Evolutionary conservation across 768 basidiomycete species (phyloP).

Genomic region (Collybia sp.): DNA sequence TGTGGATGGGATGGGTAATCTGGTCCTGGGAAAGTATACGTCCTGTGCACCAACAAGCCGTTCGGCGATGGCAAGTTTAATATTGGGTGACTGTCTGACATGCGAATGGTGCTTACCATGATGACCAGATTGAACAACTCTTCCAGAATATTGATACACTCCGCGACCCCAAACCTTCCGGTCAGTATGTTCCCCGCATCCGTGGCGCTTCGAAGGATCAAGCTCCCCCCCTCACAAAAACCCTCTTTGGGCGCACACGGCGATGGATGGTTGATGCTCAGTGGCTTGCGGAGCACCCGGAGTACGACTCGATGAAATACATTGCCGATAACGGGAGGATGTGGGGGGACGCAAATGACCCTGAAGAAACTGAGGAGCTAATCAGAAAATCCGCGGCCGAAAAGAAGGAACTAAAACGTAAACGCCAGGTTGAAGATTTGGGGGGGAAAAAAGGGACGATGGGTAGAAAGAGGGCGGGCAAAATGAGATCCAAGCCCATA

Average conservation of each 20-base stretch:
- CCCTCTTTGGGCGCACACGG: constrained; percentile 6
- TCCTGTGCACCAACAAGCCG: not conserved
- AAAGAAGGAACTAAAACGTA: constrained; percentile 1
- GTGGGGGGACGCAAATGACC: constrained; percentile 14
- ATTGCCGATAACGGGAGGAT: constrained; percentile 11
- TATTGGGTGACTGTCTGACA: no score
- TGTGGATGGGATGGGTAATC: no score
- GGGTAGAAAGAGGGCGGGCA: no score
- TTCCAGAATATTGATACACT: constrained; percentile 7
- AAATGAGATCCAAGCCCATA: no score
- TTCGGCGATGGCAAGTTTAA: no score
- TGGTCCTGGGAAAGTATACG: constrained; percentile 3
- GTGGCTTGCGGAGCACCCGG: constrained; percentile 11
- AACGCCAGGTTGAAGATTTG: no score
- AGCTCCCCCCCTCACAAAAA: constrained; percentile 7
- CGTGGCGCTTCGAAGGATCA: constrained; percentile 2
- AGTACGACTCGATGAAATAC: constrained; percentile 3
- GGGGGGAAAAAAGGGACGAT: no score
- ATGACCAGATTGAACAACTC: constrained; percentile 5
- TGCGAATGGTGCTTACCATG: not conserved
- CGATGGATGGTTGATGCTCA: constrained; percentile 17
- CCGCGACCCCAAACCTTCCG: not conserved
- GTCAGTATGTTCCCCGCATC: not conserved
- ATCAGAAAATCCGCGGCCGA: not conserved
- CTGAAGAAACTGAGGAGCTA: constrained; percentile 3